Base-by-base conservation (phyloP, 139 green algal species). In the Coelastrella sp. region DNA sequence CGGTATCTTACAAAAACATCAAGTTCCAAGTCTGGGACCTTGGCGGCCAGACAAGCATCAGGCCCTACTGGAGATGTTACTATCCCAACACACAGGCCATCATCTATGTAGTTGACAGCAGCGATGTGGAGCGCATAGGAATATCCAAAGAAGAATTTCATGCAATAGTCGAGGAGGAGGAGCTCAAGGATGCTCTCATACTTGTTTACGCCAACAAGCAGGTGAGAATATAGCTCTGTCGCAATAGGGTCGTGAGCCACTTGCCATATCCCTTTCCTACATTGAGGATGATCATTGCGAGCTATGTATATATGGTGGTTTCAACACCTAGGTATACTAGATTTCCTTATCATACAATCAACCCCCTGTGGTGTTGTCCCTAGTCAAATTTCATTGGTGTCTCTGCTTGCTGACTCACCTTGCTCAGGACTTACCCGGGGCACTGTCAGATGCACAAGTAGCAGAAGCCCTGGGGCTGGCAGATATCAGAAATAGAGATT, bases 11-110 rank as follows among this genome's bases (percentile, higher is more conserved):
- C 90, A 99, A 99, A 48, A 99, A 99, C 89, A 99, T 99, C 69
- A 99, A 99, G 86, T 99, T 99, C 75, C 97, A 99, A 88, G 96
- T 98, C 1, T 98, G 94, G 94, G 95, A 98, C 80, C 83, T 98
- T 40, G 92, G 92, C n/a, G 97, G 95, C 21, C 95, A 98, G 89
- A 98, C 95, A 0, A 96, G 91, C 73, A 98, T 99, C 71, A 91
- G 98, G 17, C 98, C 98, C 5, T 99, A 99, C 90, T 99, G 98
- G 98, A 89, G 98, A n/a, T 99, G 97, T 86, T 99, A 99, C 88
- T 99, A 97, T 87, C 97, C 97, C 15, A 98, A 98, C 93, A 98
- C 96, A 25, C 93, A 99, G 87, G 97, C 97, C 57, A 96, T 99
- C 83, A 99, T 99, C 43, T 99, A 99, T 81, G 97, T 99, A 15